Evolutionary conservation across 139 green algal species (phyloP).

Genomic region (Coelastrella sp.): DNA sequence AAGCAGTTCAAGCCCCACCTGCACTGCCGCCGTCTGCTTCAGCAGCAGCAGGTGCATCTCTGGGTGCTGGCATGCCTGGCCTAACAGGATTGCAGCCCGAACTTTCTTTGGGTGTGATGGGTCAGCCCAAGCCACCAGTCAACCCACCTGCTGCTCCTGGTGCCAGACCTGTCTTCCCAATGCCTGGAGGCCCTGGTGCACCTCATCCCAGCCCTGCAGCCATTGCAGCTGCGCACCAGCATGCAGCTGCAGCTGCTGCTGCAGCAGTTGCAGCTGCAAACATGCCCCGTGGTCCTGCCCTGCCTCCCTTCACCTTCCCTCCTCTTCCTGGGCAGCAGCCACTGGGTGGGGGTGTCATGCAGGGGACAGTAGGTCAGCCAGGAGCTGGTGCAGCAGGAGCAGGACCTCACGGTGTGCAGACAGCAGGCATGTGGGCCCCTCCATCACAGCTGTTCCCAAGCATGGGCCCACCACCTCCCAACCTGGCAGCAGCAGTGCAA

Average conservation of each 20-base stretch:
- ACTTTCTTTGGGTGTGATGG: background rate
- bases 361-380: background rate
- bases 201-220: background rate
- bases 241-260: slow-evolving; percentile 14
- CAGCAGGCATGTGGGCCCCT: slow-evolving; percentile 24
- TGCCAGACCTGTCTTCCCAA: background rate
- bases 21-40: background rate
- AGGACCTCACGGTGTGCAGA: background rate
- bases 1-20: slow-evolving; percentile 10
- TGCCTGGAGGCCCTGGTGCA: background rate
- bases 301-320: slow-evolving; percentile 29
- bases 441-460: background rate
- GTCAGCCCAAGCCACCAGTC: background rate
- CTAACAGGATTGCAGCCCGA: slow-evolving; percentile 19
- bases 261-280: slow-evolving; percentile 16
- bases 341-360: background rate
- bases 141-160: background rate
- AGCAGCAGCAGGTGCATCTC: slow-evolving; percentile 34
- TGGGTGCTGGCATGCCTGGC: slow-evolving; percentile 9
- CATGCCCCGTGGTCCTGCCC: background rate
- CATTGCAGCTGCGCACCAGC: slow-evolving; percentile 4
- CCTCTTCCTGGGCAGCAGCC: background rate
- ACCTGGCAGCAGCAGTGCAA: slow-evolving; percentile 40
- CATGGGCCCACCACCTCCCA: slow-evolving; percentile 6
- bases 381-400: background rate